Evolutionary conservation across 371 early-diverging fungal genomes (phyloP).

Genomic region (Apophysomyces elegans): DNA sequence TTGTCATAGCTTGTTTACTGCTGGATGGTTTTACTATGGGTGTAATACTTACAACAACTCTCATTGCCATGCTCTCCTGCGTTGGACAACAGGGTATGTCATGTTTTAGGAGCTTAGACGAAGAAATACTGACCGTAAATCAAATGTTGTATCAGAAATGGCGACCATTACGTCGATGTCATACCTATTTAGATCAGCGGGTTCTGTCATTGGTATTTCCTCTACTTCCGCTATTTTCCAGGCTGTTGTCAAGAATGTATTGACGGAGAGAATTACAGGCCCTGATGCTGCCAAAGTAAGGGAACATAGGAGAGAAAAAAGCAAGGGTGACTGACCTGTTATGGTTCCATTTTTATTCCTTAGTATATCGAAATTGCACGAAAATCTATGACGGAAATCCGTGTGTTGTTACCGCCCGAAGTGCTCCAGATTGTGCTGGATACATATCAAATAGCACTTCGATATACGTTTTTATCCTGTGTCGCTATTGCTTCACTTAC

Average conservation of each 20-base stretch:
- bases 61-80: constrained; percentile 54
- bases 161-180: constrained; percentile 55
- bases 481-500: constrained; percentile 34
- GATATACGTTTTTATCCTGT: constrained; percentile 36
- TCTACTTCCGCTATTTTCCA: constrained; percentile 47
- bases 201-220: constrained; percentile 50
- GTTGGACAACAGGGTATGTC: constrained; percentile 40
- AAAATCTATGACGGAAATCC: constrained; percentile 50
- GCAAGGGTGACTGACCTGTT: constrained; percentile 6
- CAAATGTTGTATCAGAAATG: constrained; percentile 34
- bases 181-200: constrained; percentile 50
- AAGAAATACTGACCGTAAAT: neutral
- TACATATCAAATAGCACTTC: constrained; percentile 42
- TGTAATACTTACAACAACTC: constrained; percentile 45
- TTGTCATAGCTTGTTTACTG: constrained; percentile 28
- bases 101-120: neutral
- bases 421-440: constrained; percentile 41
- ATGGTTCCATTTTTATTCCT: neutral
- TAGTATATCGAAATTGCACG: constrained; percentile 53
- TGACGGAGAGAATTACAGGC: constrained; percentile 38
- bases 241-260: constrained; percentile 33
- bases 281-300: constrained; percentile 30
- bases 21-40: constrained; percentile 53
- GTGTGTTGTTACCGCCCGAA: constrained; percentile 40
- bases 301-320: constrained; percentile 6